A percentile compares a stretch with the other conserved stretches of the same genome.
phyloP scores from a whole-genome alignment of 768 basidiomycete species.

The Cytidiella melzeri region DNA sequence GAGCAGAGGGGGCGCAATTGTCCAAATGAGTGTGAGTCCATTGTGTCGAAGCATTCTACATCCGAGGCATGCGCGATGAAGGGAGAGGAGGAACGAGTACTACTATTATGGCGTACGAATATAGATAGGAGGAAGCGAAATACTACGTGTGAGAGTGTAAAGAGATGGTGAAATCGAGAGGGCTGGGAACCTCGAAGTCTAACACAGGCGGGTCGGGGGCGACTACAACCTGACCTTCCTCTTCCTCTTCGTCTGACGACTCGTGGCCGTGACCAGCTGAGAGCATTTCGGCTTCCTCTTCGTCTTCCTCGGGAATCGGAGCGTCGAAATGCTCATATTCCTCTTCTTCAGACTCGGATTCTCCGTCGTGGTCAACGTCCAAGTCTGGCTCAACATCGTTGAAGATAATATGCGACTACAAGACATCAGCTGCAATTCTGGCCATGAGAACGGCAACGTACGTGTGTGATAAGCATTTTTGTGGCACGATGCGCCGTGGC shows the following conservation, averaged over 20 bases:
- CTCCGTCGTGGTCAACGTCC: conserved; percentile 28
- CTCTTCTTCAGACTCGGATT: conserved; percentile 45
- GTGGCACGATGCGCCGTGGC: conserved; percentile 69
- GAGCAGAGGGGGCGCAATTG: background rate
- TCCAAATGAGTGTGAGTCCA: background rate
- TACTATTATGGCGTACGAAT: background rate
- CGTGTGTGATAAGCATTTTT: conserved; percentile 71
- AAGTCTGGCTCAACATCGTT: conserved; percentile 49
- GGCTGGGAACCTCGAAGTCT: conserved; percentile 6
- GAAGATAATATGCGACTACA: conserved; percentile 51
- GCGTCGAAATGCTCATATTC: conserved; percentile 57
- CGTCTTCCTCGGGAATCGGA: conserved; percentile 63
- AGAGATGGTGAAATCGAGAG: conserved; percentile 4
- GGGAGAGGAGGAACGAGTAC: background rate
- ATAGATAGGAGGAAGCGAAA: background rate
- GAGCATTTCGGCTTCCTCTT: conserved; percentile 33
- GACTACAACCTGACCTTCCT: background rate
- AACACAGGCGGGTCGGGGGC: conserved; percentile 4
- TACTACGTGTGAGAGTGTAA: background rate
- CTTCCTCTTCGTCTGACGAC: conserved; percentile 4
- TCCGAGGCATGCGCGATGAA: too few species aligned
- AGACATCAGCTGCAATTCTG: background rate
- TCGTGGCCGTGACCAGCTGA: conserved; percentile 2
- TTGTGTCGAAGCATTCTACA: background rate
- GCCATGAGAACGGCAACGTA: conserved; percentile 29